A percentile compares a stretch with the other conserved stretches of the same genome.
These are phyloP conservation scores for Phytophthora sansomeana DNA, from an alignment of 352 stramenopile species.

Conservation along the genomic window DNA sequence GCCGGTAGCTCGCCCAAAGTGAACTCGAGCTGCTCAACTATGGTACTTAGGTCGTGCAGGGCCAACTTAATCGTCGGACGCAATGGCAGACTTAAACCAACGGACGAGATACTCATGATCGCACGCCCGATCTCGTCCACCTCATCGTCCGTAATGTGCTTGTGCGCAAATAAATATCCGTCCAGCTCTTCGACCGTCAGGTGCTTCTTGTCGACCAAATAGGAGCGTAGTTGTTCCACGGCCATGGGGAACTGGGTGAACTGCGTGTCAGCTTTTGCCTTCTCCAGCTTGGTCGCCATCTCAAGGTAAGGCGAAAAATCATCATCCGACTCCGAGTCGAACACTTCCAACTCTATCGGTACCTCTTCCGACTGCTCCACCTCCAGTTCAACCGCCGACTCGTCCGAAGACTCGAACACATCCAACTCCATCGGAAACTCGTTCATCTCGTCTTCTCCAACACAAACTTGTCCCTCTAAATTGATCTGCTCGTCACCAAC, in stretches of 20 bases:
- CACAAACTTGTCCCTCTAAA: too few species aligned
- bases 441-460: neutral
- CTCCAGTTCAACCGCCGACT: constrained; percentile 11
- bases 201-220: constrained; percentile 34
- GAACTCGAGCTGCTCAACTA: constrained; percentile 32
- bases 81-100: constrained; percentile 32
- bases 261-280: constrained; percentile 10
- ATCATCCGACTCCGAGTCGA: constrained; percentile 33
- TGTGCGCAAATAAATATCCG: constrained; percentile 43
- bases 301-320: constrained; percentile 33
- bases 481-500: neutral
- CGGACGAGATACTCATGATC: constrained; percentile 24
- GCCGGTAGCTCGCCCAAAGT: constrained; percentile 24
- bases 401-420: constrained; percentile 27
- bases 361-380: constrained; percentile 20
- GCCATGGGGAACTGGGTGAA: constrained; percentile 31
- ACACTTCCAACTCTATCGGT: constrained; percentile 32
- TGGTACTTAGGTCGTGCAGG: constrained; percentile 27
- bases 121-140: constrained; percentile 25
- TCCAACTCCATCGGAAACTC: constrained; percentile 35
- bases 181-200: constrained; percentile 28
- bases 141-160: constrained; percentile 24
- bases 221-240: constrained; percentile 33
- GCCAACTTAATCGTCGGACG: constrained; percentile 24
- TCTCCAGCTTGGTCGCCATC: constrained; percentile 23